Evolutionary conservation across 2,329 filamentous ascomycete genomes (phyloP).

Genomic region (Pyrenochaeta sp.): DNA sequence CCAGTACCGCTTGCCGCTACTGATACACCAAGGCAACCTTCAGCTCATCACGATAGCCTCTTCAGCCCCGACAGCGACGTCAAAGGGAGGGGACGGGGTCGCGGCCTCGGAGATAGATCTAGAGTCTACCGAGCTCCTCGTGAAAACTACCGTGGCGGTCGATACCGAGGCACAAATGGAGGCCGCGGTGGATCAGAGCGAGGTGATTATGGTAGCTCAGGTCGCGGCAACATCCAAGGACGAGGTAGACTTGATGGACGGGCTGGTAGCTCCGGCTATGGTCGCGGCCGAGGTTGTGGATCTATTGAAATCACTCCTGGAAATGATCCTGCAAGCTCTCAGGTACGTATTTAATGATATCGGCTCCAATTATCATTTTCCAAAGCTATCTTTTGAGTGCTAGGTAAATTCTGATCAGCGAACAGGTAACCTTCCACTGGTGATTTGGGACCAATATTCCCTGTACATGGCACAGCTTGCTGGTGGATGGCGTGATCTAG

Average conservation of each 20-base stretch:
- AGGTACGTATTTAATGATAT: background rate
- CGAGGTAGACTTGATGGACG: background rate
- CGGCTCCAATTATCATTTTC: background rate
- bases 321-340: background rate
- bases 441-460: too few relatives aligned
- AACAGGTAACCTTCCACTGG: too few relatives aligned
- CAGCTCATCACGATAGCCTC: slow-evolving; percentile 6
- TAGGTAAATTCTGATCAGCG: too few relatives aligned
- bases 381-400: too few relatives aligned
- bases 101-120: slow-evolving; percentile 2
- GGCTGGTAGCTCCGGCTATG: background rate
- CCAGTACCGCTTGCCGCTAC: slow-evolving; percentile 30
- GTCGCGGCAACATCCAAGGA: background rate
- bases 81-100: slow-evolving; percentile 7
- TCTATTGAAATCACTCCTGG: background rate
- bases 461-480: too few relatives aligned
- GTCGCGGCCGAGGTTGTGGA: slow-evolving; percentile 10
- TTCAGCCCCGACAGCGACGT: background rate
- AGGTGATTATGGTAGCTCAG: slow-evolving; percentile 1
- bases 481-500: too few relatives aligned
- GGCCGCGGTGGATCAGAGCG: background rate
- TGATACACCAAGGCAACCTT: background rate
- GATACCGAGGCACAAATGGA: background rate
- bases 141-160: background rate
- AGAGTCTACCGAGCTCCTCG: background rate